Conservation (phyloP, 805 yeast species). For the Pichia rugopelliculosa region DNA sequence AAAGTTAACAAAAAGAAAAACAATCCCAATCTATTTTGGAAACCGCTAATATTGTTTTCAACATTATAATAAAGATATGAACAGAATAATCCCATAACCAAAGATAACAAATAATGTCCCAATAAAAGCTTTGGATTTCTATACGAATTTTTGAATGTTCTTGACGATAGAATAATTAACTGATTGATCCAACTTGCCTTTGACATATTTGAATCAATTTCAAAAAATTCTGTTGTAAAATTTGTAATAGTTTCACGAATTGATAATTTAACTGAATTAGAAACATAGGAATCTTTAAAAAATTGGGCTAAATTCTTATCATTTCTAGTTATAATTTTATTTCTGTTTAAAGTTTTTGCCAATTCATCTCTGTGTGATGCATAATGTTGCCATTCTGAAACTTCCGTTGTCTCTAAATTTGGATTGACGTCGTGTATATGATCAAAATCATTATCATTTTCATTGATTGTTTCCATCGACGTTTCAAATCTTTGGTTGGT, state of each 20-base stretch:
- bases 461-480: conserved; percentile 9
- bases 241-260: conserved; percentile 24
- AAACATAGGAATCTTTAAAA: conserved; percentile 30
- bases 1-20: conserved; percentile 86
- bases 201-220: conserved; percentile 27
- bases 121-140: conserved; percentile 85
- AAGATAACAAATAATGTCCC: conserved; percentile 74
- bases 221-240: conserved; percentile 19
- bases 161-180: conserved; percentile 63
- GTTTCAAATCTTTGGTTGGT: conserved; percentile 50
- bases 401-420: conserved; percentile 25
- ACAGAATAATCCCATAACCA: conserved; percentile 73
- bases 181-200: conserved; percentile 61
- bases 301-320: conserved; percentile 14
- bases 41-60: conserved; percentile 86
- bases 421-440: conserved; percentile 15
- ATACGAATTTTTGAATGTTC: conserved; percentile 88
- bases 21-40: conserved; percentile 89
- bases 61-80: conserved; percentile 81
- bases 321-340: conserved; percentile 4
- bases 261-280: conserved; percentile 34
- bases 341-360: conserved; percentile 22
- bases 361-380: conserved; percentile 76
- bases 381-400: conserved; percentile 80
- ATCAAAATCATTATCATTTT: conserved; percentile 12